Evolutionary conservation across 495 filamentous ascomycete species (phyloP).

Genomic region (Penicillium atrosanguineum): DNA sequence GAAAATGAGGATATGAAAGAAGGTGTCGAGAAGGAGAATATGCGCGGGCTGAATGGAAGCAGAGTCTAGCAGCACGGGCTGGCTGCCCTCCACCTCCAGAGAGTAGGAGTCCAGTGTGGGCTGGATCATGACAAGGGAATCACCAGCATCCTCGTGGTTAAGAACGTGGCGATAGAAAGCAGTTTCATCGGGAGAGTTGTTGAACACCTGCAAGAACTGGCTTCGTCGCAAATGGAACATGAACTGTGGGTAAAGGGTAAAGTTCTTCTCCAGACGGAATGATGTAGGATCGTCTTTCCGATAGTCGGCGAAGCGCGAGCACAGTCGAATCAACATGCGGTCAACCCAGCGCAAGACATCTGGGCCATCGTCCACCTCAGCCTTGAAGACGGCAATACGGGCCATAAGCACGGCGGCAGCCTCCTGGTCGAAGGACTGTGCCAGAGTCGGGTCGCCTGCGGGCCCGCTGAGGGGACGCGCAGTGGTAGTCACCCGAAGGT

Average conservation of each 20-base stretch:
- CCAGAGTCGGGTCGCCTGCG: slow-evolving; percentile 93
- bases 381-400: slow-evolving; percentile 97
- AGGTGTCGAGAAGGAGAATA: slow-evolving; percentile 93
- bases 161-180: slow-evolving; percentile 97
- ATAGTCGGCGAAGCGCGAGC: slow-evolving; percentile 97
- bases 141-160: slow-evolving; percentile 95
- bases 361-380: slow-evolving; percentile 98
- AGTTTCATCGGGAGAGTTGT: slow-evolving; percentile 98
- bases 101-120: slow-evolving; percentile 97
- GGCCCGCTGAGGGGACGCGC: slow-evolving; percentile 90
- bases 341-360: slow-evolving; percentile 99
- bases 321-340: slow-evolving; percentile 95
- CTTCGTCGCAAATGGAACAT: slow-evolving; percentile 98
- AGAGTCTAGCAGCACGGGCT: slow-evolving; percentile 91
- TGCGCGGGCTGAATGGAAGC: slow-evolving; percentile 93
- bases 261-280: slow-evolving; percentile 98
- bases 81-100: slow-evolving; percentile 86
- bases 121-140: slow-evolving; percentile 98
- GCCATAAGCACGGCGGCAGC: slow-evolving; percentile 98
- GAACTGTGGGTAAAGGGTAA: slow-evolving; percentile 98
- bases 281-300: slow-evolving; percentile 97
- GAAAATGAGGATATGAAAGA: slow-evolving; percentile 99
- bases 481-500: slow-evolving; percentile 92
- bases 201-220: slow-evolving; percentile 99
- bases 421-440: slow-evolving; percentile 98